Conservation (phyloP, 2,329 filamentous ascomycete species). For the Coleophoma eucalyptorum region DNA sequence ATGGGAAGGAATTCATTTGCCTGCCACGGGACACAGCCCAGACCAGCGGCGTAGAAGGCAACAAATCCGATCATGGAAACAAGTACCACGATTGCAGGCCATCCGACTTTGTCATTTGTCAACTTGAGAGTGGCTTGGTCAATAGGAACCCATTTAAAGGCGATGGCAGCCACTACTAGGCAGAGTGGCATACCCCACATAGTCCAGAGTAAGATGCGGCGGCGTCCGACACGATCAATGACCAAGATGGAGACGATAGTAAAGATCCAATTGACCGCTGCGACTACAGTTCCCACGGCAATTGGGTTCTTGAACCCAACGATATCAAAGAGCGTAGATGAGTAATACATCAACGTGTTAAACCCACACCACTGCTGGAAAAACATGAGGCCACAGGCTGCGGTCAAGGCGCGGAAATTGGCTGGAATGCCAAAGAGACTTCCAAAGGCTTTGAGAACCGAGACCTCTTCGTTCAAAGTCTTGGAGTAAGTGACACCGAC, state of each 20-base stretch:
- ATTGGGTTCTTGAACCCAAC: constrained; percentile 45
- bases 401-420: constrained; percentile 38
- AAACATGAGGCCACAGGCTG: constrained; percentile 43
- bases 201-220: constrained; percentile 39
- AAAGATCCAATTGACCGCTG: constrained; percentile 43
- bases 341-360: constrained; percentile 39
- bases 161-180: constrained; percentile 37
- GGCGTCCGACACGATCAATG: constrained; percentile 40
- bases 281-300: constrained; percentile 39
- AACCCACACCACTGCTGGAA: constrained; percentile 42
- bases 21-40: constrained; percentile 43
- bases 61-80: constrained; percentile 17
- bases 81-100: constrained; percentile 3
- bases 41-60: constrained; percentile 36
- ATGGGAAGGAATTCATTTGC: constrained; percentile 41
- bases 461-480: constrained; percentile 32
- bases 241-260: constrained; percentile 41
- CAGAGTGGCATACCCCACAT: constrained; percentile 41
- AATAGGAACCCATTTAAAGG: constrained; percentile 41
- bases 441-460: constrained; percentile 35
- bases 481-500: constrained; percentile 33
- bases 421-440: constrained; percentile 37
- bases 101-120: constrained; percentile 24
- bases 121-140: constrained; percentile 27
- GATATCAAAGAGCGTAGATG: constrained; percentile 35